phyloP scores from a whole-genome alignment of 2,329 filamentous ascomycete genomes.

The Aspergillus luchuensis region DNA sequence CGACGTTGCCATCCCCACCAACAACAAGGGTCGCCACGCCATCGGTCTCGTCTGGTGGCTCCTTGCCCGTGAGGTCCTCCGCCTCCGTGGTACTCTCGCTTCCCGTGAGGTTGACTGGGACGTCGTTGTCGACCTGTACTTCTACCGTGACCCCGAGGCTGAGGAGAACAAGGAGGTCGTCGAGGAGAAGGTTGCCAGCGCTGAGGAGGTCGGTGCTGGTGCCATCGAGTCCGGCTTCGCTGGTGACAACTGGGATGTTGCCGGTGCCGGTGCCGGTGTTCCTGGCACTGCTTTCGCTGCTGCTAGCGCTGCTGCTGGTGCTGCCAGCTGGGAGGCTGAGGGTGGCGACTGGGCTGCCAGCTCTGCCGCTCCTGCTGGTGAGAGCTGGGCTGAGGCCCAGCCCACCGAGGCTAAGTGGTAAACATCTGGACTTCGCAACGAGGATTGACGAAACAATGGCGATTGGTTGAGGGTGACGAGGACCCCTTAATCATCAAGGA shows the following conservation, averaged over 20 bases:
- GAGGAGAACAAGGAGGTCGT: constrained; percentile 96
- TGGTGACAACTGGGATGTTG: constrained; percentile 80
- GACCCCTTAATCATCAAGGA: background rate
- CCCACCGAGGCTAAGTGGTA: constrained; percentile 45
- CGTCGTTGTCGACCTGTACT: constrained; percentile 99
- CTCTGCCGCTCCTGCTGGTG: constrained; percentile 41
- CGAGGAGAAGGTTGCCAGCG: constrained; percentile 82
- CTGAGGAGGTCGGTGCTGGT: constrained; percentile 78
- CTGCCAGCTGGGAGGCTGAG: constrained; percentile 64
- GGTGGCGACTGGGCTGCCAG: constrained; percentile 57
- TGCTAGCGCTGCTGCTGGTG: constrained; percentile 68
- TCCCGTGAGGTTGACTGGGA: constrained; percentile 98
- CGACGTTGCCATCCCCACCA: constrained; percentile 99
- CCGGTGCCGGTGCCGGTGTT: constrained; percentile 62
- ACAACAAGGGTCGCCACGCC: constrained; percentile 99
- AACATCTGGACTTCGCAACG: constrained; percentile 29
- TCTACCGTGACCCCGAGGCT: constrained; percentile 99
- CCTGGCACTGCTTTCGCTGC: constrained; percentile 67
- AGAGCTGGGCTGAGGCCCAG: constrained; percentile 46
- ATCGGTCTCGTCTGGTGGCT: constrained; percentile 99
- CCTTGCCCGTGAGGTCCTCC: constrained; percentile 98
- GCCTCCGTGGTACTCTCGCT: constrained; percentile 94
- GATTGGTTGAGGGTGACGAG: constrained; percentile 17
- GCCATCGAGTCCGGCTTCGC: constrained; percentile 79
- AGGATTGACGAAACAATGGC: constrained; percentile 31